These are phyloP conservation scores for Penicillium sp. DNA, from an alignment of 2,329 filamentous ascomycete species.

Conservation along the genomic window DNA sequence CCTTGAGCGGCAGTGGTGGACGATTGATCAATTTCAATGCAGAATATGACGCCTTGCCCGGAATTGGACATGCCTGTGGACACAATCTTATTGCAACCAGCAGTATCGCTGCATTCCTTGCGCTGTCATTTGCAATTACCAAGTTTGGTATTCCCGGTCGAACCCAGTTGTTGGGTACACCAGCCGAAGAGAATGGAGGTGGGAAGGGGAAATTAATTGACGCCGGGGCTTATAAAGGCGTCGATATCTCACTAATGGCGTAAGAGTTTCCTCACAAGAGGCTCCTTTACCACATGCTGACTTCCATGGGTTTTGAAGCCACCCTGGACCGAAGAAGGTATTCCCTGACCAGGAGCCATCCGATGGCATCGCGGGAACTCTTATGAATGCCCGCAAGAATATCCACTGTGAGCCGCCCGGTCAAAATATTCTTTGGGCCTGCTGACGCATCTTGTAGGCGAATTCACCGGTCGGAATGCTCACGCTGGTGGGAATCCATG, in stretches of 20 bases:
- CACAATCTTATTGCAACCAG: constrained; percentile 41
- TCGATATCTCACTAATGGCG: constrained; percentile 46
- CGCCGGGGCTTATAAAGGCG: constrained; percentile 42
- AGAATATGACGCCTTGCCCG: constrained; percentile 45
- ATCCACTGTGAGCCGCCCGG: constrained; percentile 25
- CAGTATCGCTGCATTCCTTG: constrained; percentile 42
- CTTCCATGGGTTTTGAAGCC: constrained; percentile 18
- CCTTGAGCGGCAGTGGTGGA: constrained; percentile 42
- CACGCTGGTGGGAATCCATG: constrained; percentile 58
- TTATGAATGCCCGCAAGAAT: constrained; percentile 36
- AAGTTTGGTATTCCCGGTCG: constrained; percentile 39
- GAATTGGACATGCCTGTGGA: constrained; percentile 42
- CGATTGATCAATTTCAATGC: constrained; percentile 39
- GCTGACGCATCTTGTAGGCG: constrained; percentile 2
- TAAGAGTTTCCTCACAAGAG: constrained; percentile 21
- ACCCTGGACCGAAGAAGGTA: constrained; percentile 26
- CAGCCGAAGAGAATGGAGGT: constrained; percentile 40
- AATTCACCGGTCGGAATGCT: constrained; percentile 51
- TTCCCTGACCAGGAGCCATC: constrained; percentile 23
- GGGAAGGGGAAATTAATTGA: constrained; percentile 44
- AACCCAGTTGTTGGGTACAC: constrained; percentile 38
- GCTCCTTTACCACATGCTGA: background rate
- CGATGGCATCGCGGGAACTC: constrained; percentile 27
- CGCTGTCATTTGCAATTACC: constrained; percentile 46
- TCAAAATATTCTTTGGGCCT: background rate